phyloP scores from a whole-genome alignment of 495 filamentous ascomycete genomes.

The Pseudevernia furfuracea region DNA sequence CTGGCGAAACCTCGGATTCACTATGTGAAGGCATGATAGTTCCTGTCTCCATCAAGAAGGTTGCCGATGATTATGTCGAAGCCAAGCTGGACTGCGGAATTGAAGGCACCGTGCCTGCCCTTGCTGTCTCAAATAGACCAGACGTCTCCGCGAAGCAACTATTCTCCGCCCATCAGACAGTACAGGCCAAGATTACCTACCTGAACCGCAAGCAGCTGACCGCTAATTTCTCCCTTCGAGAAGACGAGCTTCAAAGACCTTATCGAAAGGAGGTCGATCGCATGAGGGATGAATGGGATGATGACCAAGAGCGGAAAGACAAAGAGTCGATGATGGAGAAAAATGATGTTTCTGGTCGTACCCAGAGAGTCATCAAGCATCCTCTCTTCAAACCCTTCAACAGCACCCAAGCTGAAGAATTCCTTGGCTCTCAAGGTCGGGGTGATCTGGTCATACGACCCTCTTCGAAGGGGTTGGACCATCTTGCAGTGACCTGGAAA shows the following conservation, averaged over 20 bases:
- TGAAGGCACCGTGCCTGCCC: conserved; percentile 72
- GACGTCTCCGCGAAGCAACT: conserved; percentile 47
- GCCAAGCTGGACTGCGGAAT: conserved; percentile 90
- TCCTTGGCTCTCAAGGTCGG: conserved; percentile 68
- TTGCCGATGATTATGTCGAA: conserved; percentile 85
- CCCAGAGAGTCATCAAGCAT: conserved; percentile 92
- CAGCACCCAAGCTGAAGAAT: conserved; percentile 86
- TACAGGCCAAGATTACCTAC: conserved; percentile 77
- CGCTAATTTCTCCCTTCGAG: conserved; percentile 73
- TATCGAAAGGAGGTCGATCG: conserved; percentile 59
- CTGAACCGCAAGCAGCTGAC: conserved; percentile 75
- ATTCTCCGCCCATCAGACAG: conserved; percentile 69
- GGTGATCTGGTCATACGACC: conserved; percentile 94
- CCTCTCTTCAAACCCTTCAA: conserved; percentile 92
- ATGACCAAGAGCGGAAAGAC: conserved; percentile 67
- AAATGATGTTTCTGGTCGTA: conserved; percentile 71
- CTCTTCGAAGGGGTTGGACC: conserved; percentile 86
- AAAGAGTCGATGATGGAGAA: conserved; percentile 69
- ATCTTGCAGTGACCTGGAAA: conserved; percentile 96
- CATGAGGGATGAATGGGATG: conserved; percentile 77
- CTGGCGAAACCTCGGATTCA: conserved; percentile 81
- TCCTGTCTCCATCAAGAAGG: conserved; percentile 76
- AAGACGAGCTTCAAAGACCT: conserved; percentile 66
- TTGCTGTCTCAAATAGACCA: conserved; percentile 59
- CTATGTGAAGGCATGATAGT: conserved; percentile 84